These are phyloP conservation scores for Entelexis paramagnoliae DNA, from an alignment of 1,139 yeast species.

Conservation along the genomic window DNA sequence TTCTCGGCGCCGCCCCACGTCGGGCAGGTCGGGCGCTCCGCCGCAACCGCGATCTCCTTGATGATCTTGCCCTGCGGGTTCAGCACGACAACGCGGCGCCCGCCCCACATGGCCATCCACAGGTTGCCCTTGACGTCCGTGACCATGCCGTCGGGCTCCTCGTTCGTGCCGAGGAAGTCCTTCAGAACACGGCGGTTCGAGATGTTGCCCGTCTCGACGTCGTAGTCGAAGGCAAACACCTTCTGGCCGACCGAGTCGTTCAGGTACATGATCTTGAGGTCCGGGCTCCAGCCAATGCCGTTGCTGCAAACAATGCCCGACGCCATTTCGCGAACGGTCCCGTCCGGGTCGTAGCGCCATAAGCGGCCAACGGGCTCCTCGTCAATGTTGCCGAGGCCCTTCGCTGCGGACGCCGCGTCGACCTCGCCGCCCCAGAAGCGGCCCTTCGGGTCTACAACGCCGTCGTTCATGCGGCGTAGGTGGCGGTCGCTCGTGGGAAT, in stretches of 20 bases:
- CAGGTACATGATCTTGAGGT: constrained; percentile 48
- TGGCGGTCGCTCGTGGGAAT: constrained; percentile 26
- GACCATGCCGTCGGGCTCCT: constrained; percentile 76
- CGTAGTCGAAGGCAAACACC: constrained; percentile 55
- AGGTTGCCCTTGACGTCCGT: constrained; percentile 53
- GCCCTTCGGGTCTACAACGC: constrained; percentile 32
- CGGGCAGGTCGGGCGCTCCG: constrained; percentile 55
- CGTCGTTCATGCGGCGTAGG: constrained; percentile 30
- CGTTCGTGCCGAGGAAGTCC: constrained; percentile 36
- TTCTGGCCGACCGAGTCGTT: constrained; percentile 57
- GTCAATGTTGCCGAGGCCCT: constrained; percentile 24
- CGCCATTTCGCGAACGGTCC: constrained; percentile 19
- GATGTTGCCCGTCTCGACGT: constrained; percentile 39
- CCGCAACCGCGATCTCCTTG: constrained; percentile 50
- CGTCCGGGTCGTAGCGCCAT: constrained; percentile 32
- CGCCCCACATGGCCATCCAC: constrained; percentile 60
- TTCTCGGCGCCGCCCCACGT: constrained; percentile 54
- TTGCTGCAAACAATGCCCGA: constrained; percentile 35
- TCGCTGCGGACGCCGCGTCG: constrained; percentile 12
- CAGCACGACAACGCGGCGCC: constrained; percentile 44
- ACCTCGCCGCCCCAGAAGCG: constrained; percentile 28
- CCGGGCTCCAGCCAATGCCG: constrained; percentile 63
- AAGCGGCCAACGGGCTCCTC: constrained; percentile 29
- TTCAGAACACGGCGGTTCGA: constrained; percentile 34
- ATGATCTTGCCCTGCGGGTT: constrained; percentile 42